Evolutionary conservation across 2,329 filamentous ascomycete species (phyloP).

Genomic region (Aspergillus fumigatiaffinis): DNA sequence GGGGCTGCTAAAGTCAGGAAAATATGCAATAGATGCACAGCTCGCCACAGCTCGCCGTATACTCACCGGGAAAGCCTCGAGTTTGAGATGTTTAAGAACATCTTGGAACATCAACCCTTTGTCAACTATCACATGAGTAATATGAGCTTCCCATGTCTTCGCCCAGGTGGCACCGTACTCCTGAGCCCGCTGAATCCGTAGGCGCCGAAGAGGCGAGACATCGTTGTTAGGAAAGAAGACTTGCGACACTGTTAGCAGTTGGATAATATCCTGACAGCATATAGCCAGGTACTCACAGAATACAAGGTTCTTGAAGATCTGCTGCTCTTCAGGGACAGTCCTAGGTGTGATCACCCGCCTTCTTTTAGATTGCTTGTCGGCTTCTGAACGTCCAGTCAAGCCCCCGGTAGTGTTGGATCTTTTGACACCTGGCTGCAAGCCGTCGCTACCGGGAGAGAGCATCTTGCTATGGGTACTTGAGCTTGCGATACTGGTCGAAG

Average conservation of each 20-base stretch:
- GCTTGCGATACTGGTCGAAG: not conserved
- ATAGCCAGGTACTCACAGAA: constrained; percentile 49
- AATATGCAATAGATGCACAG: not conserved
- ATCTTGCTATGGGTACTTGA: not conserved
- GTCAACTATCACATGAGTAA: constrained; percentile 81
- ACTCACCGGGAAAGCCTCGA: constrained; percentile 47
- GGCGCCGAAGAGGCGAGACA: constrained; percentile 60
- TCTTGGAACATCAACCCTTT: constrained; percentile 61
- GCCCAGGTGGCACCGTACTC: constrained; percentile 74
- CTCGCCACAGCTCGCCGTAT: not conserved
- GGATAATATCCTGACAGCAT: constrained; percentile 3
- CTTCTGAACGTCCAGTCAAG: constrained; percentile 10
- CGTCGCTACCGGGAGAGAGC: not conserved
- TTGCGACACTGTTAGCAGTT: constrained; percentile 12
- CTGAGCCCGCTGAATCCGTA: constrained; percentile 69
- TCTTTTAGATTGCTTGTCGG: constrained; percentile 18
- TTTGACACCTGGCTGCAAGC: constrained; percentile 4
- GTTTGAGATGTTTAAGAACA: constrained; percentile 55
- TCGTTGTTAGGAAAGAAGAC: constrained; percentile 80
- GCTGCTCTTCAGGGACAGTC: constrained; percentile 49
- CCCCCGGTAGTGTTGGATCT: constrained; percentile 11
- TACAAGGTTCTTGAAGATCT: constrained; percentile 57
- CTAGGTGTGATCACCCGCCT: constrained; percentile 38
- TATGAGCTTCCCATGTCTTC: constrained; percentile 48
- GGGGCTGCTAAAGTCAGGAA: constrained; percentile 22